Evolutionary conservation across 805 yeast genomes (phyloP), one percentile per base, ranked within the genome.

Genomic region (Ogataea pignaliae): DNA sequence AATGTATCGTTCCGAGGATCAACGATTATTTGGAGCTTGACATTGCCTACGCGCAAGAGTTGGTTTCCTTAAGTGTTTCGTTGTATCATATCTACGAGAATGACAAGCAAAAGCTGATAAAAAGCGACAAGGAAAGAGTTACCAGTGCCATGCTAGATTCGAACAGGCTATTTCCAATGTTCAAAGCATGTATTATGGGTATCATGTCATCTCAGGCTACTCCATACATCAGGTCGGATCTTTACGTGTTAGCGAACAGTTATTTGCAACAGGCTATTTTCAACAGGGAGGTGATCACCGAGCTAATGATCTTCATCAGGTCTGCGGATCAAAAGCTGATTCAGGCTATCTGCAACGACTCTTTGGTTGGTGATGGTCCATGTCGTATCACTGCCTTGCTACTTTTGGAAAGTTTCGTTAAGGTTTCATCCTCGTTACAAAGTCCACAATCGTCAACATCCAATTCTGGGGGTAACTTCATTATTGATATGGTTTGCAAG

Each of bases 301-400:
- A 78, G 39, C 61, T 83, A 14, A 59, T 76, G 41, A 72, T 71
- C n/a, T 73, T 77, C 21, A 65, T 88, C 37, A 74, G 78, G 44
- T 72, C 83, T 3, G 74, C 80, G 30, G 95, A 83, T 45, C 56
- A 60, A 14, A 74, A 76, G 49, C 65, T 88, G 41, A 70, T 88
- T 26, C 81, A 78, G 15, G 71, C 76, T 2, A 72, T 88, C 29
- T 83, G 88, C 57, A 80, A 78, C 47, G 98, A 93, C 65, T 82
- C 93, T 0, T 76, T 88, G 13, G 72, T 79, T 42, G 88, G 90
- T 3, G 93, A 85, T 53, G 93, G 91, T 1, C 69, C 84, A 1
- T 75, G 84, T 8, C 75, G 93, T 52, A 75, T 89, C 10, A 81
- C 91, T 0, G 82, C 96, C 2, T 69, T 90, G 12, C 59, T 88